Conservation (phyloP, 2,329 filamentous ascomycete genomes). For the Eurotiales sp. region DNA sequence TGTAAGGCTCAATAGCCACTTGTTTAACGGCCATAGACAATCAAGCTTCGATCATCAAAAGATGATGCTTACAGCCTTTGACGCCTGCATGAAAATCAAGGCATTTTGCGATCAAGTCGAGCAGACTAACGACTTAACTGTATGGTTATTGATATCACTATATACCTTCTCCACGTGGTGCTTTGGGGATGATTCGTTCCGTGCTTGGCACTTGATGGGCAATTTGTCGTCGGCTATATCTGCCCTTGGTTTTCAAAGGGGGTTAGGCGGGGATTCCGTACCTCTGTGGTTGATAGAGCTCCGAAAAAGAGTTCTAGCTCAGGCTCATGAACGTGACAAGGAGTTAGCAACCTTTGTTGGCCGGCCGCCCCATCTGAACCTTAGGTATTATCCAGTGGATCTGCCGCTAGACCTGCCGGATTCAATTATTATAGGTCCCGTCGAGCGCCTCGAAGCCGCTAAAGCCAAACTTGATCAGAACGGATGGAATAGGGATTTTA, state of each 20-base stretch:
- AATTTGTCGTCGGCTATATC: neutral
- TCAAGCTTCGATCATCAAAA: neutral
- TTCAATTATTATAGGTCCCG: neutral
- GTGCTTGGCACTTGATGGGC: neutral
- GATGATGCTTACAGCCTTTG: neutral
- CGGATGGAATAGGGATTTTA: slow-evolving; percentile 8
- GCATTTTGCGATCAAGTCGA: slow-evolving; percentile 1
- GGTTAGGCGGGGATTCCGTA: neutral
- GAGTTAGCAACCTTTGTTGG: slow-evolving; percentile 1
- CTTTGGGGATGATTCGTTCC: slow-evolving; percentile 1
- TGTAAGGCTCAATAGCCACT: neutral
- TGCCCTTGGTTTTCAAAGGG: neutral
- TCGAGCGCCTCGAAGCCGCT: slow-evolving; percentile 1
- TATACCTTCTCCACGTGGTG: neutral
- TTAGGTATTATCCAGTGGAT: neutral
- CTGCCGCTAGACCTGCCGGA: slow-evolving; percentile 7
- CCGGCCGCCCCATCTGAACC: slow-evolving; percentile 5
- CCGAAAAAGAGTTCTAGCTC: slow-evolving; percentile 3
- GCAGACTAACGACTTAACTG: neutral
- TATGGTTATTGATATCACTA: neutral
- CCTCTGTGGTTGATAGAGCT: neutral
- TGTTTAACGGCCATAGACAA: neutral
- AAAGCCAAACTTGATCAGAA: slow-evolving; percentile 5
- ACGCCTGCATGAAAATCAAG: neutral
- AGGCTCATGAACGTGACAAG: neutral